A percentile compares a stretch with the other conserved stretches of the same genome.
These are phyloP conservation scores for Baorangia bicolor DNA, from an alignment of 768 basidiomycete genomes.

Conservation along the genomic window DNA sequence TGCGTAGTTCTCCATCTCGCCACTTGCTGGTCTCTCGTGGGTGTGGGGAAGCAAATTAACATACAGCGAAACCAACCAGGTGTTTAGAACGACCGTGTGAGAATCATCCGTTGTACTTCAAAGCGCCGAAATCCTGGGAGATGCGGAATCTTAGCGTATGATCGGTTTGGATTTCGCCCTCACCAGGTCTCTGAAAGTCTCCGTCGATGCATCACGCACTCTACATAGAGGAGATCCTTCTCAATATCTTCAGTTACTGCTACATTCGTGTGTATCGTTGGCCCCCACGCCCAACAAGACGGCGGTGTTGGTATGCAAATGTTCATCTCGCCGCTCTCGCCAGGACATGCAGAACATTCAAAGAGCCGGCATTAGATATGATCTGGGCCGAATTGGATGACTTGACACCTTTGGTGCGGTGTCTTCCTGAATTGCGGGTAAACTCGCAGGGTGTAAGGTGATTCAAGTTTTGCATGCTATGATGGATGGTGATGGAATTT, in stretches of 20 bases:
- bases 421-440: constrained; percentile 2
- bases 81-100: too few species aligned
- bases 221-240: constrained; percentile 9
- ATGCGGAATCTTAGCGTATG: too few species aligned
- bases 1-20: neutral
- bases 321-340: neutral
- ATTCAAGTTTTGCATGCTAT: neutral
- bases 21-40: neutral
- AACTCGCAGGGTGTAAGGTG: constrained; percentile 2
- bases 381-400: constrained; percentile 11
- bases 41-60: neutral
- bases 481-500: neutral
- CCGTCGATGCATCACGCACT: constrained; percentile 5
- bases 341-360: constrained; percentile 17
- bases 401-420: constrained; percentile 11
- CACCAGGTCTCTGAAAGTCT: neutral
- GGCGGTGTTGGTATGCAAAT: neutral
- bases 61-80: neutral
- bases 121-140: neutral
- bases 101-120: neutral
- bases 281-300: neutral
- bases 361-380: constrained; percentile 6
- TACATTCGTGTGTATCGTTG: neutral
- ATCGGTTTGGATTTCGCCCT: neutral
- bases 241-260: constrained; percentile 12